These are phyloP conservation scores for Dactylonectria estremocensis DNA, from an alignment of 2,329 filamentous ascomycete species.

Conservation along the genomic window DNA sequence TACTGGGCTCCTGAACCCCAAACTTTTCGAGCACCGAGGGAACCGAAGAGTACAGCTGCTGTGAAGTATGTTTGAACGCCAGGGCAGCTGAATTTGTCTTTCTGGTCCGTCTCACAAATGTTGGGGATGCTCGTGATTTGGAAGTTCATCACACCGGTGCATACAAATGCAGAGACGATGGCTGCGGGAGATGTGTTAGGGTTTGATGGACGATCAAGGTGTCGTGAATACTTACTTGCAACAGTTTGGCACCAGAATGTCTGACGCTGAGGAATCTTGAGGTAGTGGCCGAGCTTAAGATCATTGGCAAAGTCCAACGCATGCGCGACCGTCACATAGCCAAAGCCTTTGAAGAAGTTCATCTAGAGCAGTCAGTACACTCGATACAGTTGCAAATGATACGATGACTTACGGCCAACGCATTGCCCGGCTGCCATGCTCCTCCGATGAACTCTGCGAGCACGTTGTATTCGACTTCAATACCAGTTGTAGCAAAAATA, in stretches of 20 bases:
- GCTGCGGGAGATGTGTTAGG: slow-evolving; percentile 23
- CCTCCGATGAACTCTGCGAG: slow-evolving; percentile 65
- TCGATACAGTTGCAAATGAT: rapidly evolving
- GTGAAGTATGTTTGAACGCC: slow-evolving; percentile 58
- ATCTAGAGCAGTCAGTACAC: slow-evolving; percentile 45
- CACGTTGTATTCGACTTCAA: slow-evolving; percentile 61
- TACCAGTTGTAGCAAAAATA: slow-evolving; percentile 61
- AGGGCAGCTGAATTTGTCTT: slow-evolving; percentile 56
- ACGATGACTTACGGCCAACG: slow-evolving; percentile 50
- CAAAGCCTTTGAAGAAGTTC: slow-evolving; percentile 64
- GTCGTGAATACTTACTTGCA: slow-evolving; percentile 37
- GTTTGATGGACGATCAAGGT: rapidly evolving
- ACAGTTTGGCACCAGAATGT: slow-evolving; percentile 55
- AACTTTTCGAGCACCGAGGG: slow-evolving; percentile 55
- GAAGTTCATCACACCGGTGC: slow-evolving; percentile 56
- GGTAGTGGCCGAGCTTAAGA: slow-evolving; percentile 59
- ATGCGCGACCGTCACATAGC: slow-evolving; percentile 56
- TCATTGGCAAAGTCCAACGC: slow-evolving; percentile 56
- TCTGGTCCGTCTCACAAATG: slow-evolving; percentile 55
- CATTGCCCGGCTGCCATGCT: slow-evolving; percentile 59
- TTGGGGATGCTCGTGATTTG: slow-evolving; percentile 54
- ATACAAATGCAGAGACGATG: slow-evolving; percentile 54
- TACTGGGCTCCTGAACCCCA: slow-evolving; percentile 56
- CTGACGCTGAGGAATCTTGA: slow-evolving; percentile 60
- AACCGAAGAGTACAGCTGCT: slow-evolving; percentile 59